Base-by-base conservation (phyloP, 306 rosid species). In the Canavalia ensiformis region DNA sequence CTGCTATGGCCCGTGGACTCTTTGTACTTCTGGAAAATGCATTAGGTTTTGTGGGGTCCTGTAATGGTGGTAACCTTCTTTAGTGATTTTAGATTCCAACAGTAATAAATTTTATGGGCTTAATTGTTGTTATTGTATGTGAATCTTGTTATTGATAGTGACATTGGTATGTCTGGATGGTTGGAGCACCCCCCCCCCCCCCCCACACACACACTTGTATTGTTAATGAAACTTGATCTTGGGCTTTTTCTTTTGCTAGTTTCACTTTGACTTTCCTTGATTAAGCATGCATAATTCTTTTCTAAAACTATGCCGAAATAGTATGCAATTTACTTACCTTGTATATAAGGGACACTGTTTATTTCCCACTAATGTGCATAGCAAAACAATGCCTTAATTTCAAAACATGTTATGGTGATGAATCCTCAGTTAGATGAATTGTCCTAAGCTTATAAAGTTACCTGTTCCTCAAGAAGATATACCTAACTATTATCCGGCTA, bases 61-160 rank as follows among this genome's bases (percentile, higher is more conserved):
- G 13, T 41, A 33, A 29, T 57, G 62, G 44, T 81, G 46, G 59
- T 44, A 41, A 54, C 51, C 47, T 75, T 82, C 85, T 58, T 49
- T 28, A 39, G 64, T 12, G 33, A 54, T 58, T 67, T 46, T 12
- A 13, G n/a, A 64, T 29, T 50, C 51, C 60, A 42, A 4, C 44
- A 11, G 6, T 52, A 44, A 72, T 68, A 18, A 33, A 2, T 25
- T 80, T 42, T 49, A 60, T 29, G 29, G 46, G 79, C 25, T 8
- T 12, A 18, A 0, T 3, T 4, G 11, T 11, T 12, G 42, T n/a
- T 13, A 31, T 29, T 57, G 57, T 45, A 50, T 55, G 31, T 9
- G 54, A 13, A 28, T 58, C 46, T 7, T 42, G 34, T 33, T 13
- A 46, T 60, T 13, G 39, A 52, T 13, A 46, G 45, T 13, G 39